phyloP scores from a whole-genome alignment of 192 early-diverging fungal species.

The Backusella luteola region DNA sequence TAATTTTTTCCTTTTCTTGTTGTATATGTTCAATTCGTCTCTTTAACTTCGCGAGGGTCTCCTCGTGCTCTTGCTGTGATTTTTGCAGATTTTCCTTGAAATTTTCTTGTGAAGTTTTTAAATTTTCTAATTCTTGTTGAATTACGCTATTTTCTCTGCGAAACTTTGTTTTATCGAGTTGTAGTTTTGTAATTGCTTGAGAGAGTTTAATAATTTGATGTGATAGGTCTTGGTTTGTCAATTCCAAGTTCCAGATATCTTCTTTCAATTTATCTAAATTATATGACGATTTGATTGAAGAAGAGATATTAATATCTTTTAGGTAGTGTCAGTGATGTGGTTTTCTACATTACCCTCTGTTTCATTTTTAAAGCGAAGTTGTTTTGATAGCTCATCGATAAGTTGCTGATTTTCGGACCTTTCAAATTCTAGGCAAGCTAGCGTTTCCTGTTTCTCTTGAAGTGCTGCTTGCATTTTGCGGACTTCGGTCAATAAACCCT shows the following conservation, averaged over 20 bases:
- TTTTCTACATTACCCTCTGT: conserved; percentile 22
- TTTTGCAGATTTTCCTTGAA: conserved; percentile 16
- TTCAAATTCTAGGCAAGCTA: conserved; percentile 20
- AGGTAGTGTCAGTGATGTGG: neutral
- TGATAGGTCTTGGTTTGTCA: conserved; percentile 31
- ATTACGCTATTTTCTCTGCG: conserved; percentile 14
- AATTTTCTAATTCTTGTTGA: conserved; percentile 20
- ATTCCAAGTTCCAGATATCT: conserved; percentile 34
- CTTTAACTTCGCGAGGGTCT: conserved; percentile 38
- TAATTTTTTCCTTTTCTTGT: conserved; percentile 45
- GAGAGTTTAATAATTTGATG: conserved; percentile 25
- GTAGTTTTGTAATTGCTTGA: conserved; percentile 19
- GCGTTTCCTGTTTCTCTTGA: conserved; percentile 32
- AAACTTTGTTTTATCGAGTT: conserved; percentile 22
- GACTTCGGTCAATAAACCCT: conserved; percentile 34
- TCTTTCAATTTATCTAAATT: conserved; percentile 31
- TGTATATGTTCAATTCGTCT: conserved; percentile 48
- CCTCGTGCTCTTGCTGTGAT: conserved; percentile 26
- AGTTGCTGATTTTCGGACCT: conserved; percentile 19
- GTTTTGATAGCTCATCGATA: conserved; percentile 17
- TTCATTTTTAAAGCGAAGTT: conserved; percentile 26
- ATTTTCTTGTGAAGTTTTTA: conserved; percentile 19
- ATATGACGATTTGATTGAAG: neutral
- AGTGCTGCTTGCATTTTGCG: conserved; percentile 34
- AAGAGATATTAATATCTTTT: neutral